phyloP scores from a whole-genome alignment of 345 rosid species.

The Geranium rotundifolium region DNA sequence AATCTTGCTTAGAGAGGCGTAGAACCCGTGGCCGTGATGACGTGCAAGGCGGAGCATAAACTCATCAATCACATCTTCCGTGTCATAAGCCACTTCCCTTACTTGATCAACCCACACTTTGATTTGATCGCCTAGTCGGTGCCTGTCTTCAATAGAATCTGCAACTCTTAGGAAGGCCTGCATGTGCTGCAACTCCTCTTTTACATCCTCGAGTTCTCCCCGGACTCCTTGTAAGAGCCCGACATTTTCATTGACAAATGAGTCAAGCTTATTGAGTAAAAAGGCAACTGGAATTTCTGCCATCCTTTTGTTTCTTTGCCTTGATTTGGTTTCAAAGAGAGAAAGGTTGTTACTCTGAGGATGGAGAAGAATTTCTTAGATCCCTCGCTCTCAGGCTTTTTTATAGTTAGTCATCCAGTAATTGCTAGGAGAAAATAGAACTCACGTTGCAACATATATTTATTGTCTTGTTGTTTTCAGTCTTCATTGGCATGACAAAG shows the following conservation, averaged over 20 bases:
- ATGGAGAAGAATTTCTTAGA: too few relatives aligned
- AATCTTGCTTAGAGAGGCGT: constrained; percentile 1
- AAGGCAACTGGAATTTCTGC: constrained; percentile 21
- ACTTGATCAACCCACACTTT: constrained; percentile 28
- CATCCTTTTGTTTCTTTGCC: constrained; percentile 7
- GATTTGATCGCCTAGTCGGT: constrained; percentile 8
- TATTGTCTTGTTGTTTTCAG: too few relatives aligned
- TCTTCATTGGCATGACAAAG: too few relatives aligned
- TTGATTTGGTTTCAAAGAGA: too few relatives aligned
- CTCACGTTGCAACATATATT: too few relatives aligned
- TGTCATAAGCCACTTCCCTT: constrained; percentile 17
- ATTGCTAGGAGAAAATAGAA: too few relatives aligned
- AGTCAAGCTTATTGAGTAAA: constrained; percentile 16
- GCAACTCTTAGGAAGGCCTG: constrained; percentile 19
- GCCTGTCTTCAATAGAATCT: constrained; percentile 14
- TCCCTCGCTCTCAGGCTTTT: too few relatives aligned
- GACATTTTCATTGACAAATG: constrained; percentile 13
- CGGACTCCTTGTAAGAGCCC: constrained; percentile 10
- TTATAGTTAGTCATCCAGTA: too few relatives aligned
- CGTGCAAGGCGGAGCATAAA: constrained; percentile 5
- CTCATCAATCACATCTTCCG: constrained; percentile 16
- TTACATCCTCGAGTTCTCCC: constrained; percentile 16
- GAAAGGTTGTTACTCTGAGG: too few relatives aligned
- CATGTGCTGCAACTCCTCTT: constrained; percentile 17
- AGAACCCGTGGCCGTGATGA: not conserved